Evolutionary conservation across 2,329 filamentous ascomycete genomes (phyloP).

Genomic region (Penicillium sp.): DNA sequence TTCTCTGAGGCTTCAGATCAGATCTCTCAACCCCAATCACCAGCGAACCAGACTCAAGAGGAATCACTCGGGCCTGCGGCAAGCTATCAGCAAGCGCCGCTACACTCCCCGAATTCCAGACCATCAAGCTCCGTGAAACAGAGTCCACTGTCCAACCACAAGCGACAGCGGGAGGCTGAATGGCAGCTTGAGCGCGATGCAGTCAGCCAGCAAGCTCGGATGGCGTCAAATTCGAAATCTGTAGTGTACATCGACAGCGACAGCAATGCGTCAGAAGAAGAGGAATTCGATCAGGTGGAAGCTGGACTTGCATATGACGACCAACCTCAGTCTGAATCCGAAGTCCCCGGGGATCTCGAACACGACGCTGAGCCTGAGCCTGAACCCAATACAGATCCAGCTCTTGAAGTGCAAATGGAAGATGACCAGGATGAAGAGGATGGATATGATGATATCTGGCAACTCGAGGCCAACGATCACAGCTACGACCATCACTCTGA

Average conservation of each 20-base stretch:
- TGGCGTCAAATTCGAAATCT: slow-evolving; percentile 41
- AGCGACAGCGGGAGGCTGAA: slow-evolving; percentile 36
- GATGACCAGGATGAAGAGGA: slow-evolving; percentile 32
- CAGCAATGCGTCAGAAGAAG: slow-evolving; percentile 21
- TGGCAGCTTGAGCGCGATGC: slow-evolving; percentile 50
- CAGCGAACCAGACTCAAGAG: neutral
- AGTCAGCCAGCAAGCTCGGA: slow-evolving; percentile 46
- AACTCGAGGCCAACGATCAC: slow-evolving; percentile 46
- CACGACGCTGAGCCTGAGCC: neutral
- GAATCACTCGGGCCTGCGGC: neutral
- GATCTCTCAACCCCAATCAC: neutral
- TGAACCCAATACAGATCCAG: neutral
- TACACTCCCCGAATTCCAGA: neutral
- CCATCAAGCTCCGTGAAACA: neutral
- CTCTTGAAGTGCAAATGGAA: slow-evolving; percentile 15
- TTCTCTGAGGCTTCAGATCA: neutral
- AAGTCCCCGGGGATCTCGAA: slow-evolving; percentile 15
- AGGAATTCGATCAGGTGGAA: slow-evolving; percentile 14
- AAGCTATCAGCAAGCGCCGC: neutral
- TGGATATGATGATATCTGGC: slow-evolving; percentile 51
- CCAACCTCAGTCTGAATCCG: slow-evolving; percentile 2
- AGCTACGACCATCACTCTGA: slow-evolving; percentile 33
- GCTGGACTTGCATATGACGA: neutral
- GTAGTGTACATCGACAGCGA: slow-evolving; percentile 50
- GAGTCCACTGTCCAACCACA: neutral